Evolutionary conservation across 1,284 basidiomycete species (phyloP).

Genomic region (Sanguinoderma infundibulare): DNA sequence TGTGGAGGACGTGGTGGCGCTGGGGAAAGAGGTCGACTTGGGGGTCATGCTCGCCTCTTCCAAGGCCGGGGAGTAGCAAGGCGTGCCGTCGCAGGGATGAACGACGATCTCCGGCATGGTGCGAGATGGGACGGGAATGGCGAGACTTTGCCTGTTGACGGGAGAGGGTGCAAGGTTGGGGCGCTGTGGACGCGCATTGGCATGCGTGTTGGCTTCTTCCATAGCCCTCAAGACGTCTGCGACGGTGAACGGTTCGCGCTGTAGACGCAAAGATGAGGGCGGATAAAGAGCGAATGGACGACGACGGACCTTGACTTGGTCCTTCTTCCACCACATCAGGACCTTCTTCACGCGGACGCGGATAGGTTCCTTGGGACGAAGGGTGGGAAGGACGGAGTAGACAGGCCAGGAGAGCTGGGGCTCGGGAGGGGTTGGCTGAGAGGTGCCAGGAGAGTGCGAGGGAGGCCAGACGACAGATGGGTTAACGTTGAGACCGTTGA

Average conservation of each 20-base stretch:
- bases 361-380: neutral
- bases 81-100: constrained; percentile 7
- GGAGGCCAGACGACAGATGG: neutral
- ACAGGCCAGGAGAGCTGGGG: constrained; percentile 4
- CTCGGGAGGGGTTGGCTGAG: neutral
- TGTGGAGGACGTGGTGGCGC: neutral
- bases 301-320: neutral
- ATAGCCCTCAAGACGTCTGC: neutral
- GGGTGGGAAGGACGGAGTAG: neutral
- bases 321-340: neutral
- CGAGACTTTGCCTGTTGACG: neutral
- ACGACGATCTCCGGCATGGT: constrained; percentile 4
- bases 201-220: neutral
- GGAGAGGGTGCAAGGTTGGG: neutral
- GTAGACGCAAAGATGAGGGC: too few relatives aligned
- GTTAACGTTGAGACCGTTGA: neutral
- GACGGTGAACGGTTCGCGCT: constrained; percentile 7
- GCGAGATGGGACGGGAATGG: neutral
- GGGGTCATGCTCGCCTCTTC: neutral
- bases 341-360: neutral
- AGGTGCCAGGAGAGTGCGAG: neutral
- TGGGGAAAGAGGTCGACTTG: neutral
- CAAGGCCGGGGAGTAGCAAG: neutral
- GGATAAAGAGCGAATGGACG: neutral
- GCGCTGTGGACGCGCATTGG: neutral